phyloP scores from a whole-genome alignment of 78 protist genomes.

The Speleostelium caveatum region DNA sequence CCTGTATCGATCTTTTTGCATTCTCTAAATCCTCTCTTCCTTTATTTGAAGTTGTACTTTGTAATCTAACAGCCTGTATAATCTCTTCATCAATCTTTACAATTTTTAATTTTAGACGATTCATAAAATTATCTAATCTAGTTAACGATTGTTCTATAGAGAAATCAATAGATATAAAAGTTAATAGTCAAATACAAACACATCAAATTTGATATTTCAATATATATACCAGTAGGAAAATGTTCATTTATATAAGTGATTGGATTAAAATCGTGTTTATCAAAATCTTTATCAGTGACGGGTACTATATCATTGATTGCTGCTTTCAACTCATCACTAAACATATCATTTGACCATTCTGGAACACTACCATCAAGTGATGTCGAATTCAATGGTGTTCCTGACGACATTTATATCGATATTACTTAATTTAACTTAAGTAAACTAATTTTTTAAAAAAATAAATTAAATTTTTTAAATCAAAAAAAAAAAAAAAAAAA shows the following conservation, averaged over 20 bases:
- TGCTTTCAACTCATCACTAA: constrained; percentile 65
- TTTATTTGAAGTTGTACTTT: constrained; percentile 56
- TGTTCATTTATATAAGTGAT: constrained; percentile 83
- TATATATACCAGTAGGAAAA: constrained; percentile 75
- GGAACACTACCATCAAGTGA: no score
- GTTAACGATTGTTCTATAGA: constrained; percentile 40
- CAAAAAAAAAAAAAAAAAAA: no score
- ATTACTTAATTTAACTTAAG: no score
- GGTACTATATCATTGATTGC: constrained; percentile 81
- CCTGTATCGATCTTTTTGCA: constrained; percentile 78
- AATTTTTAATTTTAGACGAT: constrained; percentile 51
- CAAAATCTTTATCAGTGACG: constrained; percentile 78
- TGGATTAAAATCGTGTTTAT: constrained; percentile 83
- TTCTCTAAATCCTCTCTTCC: constrained; percentile 86
- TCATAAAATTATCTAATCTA: constrained; percentile 39
- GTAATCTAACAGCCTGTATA: constrained; percentile 77
- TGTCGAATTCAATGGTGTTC: no score
- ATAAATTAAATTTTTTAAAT: no score
- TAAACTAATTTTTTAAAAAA: no score
- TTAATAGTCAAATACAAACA: no score
- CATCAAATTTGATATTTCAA: neutral
- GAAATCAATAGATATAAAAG: no score
- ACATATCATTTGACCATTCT: constrained; percentile 73
- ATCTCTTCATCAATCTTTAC: constrained; percentile 73
- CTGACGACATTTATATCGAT: no score